A percentile compares a stretch with the other conserved stretches of the same genome.
phyloP scores from a whole-genome alignment of 73 alveolate genomes.

The Diophrys sp. region DNA sequence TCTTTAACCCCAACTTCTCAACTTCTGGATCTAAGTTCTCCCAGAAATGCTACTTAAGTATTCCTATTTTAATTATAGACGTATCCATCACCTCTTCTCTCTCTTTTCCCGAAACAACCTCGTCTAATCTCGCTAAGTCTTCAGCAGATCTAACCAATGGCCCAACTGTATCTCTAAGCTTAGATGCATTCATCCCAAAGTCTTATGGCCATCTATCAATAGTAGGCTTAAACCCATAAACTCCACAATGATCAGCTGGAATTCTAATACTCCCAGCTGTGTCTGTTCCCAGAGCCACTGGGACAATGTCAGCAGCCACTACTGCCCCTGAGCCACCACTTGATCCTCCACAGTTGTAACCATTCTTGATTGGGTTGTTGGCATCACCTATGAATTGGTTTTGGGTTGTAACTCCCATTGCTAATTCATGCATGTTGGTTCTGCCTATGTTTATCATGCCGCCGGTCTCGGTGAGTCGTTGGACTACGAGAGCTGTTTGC shows the following conservation, averaged over 20 bases:
- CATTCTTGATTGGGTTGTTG: constrained; percentile 24
- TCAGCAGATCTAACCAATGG: constrained; percentile 17
- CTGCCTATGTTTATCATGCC: no score
- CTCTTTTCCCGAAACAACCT: constrained; percentile 10
- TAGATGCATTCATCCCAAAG: constrained; percentile 13
- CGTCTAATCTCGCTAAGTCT: constrained; percentile 22
- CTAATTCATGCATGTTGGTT: neutral
- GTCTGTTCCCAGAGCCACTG: constrained; percentile 51
- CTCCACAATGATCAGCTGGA: constrained; percentile 51
- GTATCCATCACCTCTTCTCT: no score
- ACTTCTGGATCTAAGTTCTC: no score
- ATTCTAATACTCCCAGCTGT: constrained; percentile 57
- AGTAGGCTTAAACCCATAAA: constrained; percentile 53
- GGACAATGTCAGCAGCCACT: constrained; percentile 39
- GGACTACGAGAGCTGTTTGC: constrained; percentile 15
- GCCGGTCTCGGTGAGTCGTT: constrained; percentile 4
- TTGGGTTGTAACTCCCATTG: neutral
- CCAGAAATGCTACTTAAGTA: no score
- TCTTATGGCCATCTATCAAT: constrained; percentile 25
- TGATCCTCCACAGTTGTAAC: constrained; percentile 41
- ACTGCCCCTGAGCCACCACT: constrained; percentile 56
- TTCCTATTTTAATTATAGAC: no score
- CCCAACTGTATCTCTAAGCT: constrained; percentile 39
- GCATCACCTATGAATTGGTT: constrained; percentile 60
- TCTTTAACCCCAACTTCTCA: no score